These are phyloP conservation scores for Coniferiporia weirii DNA, from an alignment of 1,284 basidiomycete species.

Conservation along the genomic window DNA sequence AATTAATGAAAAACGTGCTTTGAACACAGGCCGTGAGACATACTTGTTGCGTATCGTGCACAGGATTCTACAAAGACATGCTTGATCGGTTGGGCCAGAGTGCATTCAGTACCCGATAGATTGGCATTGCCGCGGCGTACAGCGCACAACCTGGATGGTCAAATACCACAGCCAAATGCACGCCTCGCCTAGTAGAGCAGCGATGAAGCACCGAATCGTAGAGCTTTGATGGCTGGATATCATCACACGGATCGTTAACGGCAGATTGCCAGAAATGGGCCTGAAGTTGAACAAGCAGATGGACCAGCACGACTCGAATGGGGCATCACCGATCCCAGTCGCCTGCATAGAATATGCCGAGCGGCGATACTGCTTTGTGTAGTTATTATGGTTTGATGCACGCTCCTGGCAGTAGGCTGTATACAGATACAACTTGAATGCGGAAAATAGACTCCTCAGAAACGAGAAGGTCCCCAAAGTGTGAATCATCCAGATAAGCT, in stretches of 20 bases:
- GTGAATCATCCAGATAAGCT: no score
- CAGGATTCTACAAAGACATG: conserved; percentile 46
- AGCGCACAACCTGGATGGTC: conserved; percentile 70
- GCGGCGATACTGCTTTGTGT: no score
- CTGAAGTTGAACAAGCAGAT: no score
- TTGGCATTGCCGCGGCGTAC: conserved; percentile 38
- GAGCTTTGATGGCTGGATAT: neutral
- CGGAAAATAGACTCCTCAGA: no score
- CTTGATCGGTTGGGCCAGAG: conserved; percentile 2
- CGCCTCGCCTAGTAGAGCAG: conserved; percentile 36
- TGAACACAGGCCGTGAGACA: conserved; percentile 57
- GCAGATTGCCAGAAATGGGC: no score
- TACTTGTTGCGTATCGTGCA: conserved; percentile 74
- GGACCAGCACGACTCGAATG: no score
- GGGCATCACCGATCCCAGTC: no score
- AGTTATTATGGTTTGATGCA: no score
- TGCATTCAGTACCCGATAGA: conserved; percentile 7
- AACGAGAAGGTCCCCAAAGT: no score
- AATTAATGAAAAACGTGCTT: conserved; percentile 62
- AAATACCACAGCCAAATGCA: conserved; percentile 75
- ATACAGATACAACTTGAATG: no score
- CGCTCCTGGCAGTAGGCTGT: no score
- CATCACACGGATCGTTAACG: neutral
- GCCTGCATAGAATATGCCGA: no score
- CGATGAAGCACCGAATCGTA: neutral